Conservation (phyloP, 331 rosid species). For the Malus hybrid region DNA sequence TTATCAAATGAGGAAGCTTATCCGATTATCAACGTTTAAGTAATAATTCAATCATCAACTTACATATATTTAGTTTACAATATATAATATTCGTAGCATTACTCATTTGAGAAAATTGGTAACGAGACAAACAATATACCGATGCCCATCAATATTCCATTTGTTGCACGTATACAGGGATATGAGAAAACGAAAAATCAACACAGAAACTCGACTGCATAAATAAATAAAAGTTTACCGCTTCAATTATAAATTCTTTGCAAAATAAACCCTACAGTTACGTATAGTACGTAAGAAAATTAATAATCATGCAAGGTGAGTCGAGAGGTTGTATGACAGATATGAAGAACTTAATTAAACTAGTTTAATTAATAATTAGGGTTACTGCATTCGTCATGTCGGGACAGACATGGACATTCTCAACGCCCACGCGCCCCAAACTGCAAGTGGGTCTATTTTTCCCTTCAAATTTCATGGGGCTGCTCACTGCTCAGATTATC, state of each 20-base stretch:
- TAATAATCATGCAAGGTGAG: too few relatives aligned
- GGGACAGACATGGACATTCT: background rate
- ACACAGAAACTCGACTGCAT: background rate
- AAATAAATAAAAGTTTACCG: too few relatives aligned
- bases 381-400: background rate
- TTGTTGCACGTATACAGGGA: background rate
- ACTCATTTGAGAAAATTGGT: too few relatives aligned
- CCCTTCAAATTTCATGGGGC: background rate
- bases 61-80: too few relatives aligned
- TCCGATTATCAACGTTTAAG: too few relatives aligned
- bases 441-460: conserved; percentile 34
- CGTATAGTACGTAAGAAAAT: too few relatives aligned
- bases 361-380: background rate
- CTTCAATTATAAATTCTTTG: too few relatives aligned
- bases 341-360: background rate
- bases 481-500: conserved; percentile 20
- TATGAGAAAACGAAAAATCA: background rate
- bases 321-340: background rate
- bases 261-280: background rate
- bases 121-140: too few relatives aligned
- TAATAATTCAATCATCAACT: too few relatives aligned
- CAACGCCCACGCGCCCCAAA: conserved; percentile 12
- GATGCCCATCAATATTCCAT: too few relatives aligned
- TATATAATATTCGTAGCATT: fast-evolving
- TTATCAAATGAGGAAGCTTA: too few relatives aligned